Percentiles rank a stretch among this genome's conserved stretches.
phyloP scores from a whole-genome alignment of 306 rosid species.

The Gleditsia sinensis region DNA sequence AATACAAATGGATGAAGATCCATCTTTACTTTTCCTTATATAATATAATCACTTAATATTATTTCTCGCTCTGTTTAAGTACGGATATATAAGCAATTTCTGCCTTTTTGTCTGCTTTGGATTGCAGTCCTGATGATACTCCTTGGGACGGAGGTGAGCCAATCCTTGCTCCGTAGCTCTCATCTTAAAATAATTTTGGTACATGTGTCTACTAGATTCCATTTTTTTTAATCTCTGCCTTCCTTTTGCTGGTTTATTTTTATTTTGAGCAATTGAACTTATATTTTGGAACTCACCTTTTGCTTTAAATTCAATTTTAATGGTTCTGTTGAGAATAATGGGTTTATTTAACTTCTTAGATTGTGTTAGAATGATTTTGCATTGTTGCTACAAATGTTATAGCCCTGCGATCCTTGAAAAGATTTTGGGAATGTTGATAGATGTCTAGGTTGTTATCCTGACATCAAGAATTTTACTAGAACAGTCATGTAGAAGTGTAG shows the following conservation, averaged over 20 bases:
- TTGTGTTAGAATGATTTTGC: neutral
- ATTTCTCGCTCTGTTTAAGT: conserved; percentile 30
- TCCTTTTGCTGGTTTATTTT: neutral
- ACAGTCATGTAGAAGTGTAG: neutral
- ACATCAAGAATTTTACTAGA: neutral
- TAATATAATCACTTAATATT: conserved; percentile 15
- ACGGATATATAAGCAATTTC: conserved; percentile 43
- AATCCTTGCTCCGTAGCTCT: neutral
- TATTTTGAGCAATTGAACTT: neutral
- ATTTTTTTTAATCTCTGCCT: neutral
- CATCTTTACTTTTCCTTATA: neutral
- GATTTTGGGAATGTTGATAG: neutral
- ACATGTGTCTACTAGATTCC: neutral
- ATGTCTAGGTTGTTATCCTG: conserved; percentile 10
- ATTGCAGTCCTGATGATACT: conserved; percentile 57
- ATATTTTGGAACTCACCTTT: neutral
- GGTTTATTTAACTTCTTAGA: neutral
- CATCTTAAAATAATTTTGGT: neutral
- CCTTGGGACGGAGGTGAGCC: conserved; percentile 59
- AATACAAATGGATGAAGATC: conserved; percentile 16
- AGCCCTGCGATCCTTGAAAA: neutral
- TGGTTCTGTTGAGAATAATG: neutral
- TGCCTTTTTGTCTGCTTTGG: conserved; percentile 49
- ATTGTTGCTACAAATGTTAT: neutral
- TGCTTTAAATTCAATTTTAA: neutral